Evolutionary conservation across 306 rosid genomes (phyloP), one percentile per base, ranked within the genome.

Genomic region (Vachellia pachyceras): DNA sequence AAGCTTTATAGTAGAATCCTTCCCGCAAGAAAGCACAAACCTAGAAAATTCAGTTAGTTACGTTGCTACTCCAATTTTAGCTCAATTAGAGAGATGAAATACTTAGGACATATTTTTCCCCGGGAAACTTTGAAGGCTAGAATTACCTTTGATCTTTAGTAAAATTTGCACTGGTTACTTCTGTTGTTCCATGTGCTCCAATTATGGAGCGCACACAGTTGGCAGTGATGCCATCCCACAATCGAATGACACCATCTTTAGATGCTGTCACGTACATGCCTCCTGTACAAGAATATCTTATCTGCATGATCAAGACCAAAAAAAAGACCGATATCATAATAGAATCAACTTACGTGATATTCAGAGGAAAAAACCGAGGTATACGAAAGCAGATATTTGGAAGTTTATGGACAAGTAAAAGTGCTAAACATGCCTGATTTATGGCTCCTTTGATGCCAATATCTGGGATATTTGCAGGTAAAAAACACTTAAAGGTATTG

Each of bases 181-280:
- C 98, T 20, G 87, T 83, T 20, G 90, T 82, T 78, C 92, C 95
- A 82, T 95, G 98, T 72, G 97, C 95, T 78, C 88, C 93, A 54
- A 77, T 87, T 74, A 95, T 88, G 72, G 94, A 81, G 69, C 94
- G 92, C 76, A 88, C 87, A 82, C 97, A 92, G 76, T 77, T 84
- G 47, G 97, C 95, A 84, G 89, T 89, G 80, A 90, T 76, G 73
- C 97, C 97, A 83, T 95, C 97, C 98, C 97, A 95, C 82, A 95
- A 71, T 57, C 94, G 91, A 82, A 95, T 80, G 40, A 88, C 87
- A 75, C 97, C 93, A 54, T 92, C 95, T 88, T 95, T 92, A 29
- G 97, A 95, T 78, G 97, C 98, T 80, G 98, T 92, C 69, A 91
- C 97, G 82, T 92, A 92, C 97, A 91, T 88, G 81, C 89, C 78